Conservation (phyloP, 164 flowering plant species). For the Annona squamosa region DNA sequence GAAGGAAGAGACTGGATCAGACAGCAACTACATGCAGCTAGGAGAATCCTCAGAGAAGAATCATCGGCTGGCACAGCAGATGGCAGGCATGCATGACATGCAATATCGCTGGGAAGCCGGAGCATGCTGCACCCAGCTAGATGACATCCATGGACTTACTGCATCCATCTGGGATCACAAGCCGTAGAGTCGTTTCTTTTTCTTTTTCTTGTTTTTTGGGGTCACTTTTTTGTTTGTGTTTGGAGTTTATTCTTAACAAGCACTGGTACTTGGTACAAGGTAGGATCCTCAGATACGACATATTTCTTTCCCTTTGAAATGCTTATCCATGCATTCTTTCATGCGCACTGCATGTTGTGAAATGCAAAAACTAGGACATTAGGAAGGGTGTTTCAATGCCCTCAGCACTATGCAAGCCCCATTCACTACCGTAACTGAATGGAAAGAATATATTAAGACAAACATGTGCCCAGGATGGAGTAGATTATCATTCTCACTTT, state of each 20-base stretch:
- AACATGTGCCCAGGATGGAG: neutral
- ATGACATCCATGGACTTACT: constrained; percentile 39
- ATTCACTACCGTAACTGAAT: neutral
- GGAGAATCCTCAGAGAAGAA: constrained; percentile 27
- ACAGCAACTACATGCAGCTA: constrained; percentile 9
- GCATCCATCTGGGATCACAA: constrained; percentile 24
- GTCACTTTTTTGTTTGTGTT: neutral
- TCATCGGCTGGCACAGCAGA: constrained; percentile 14
- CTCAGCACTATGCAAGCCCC: too few relatives aligned
- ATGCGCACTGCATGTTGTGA: too few relatives aligned
- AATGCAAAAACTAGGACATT: too few relatives aligned
- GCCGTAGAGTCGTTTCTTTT: neutral
- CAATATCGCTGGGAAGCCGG: constrained; percentile 28
- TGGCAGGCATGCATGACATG: constrained; percentile 39
- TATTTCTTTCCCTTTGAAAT: too few relatives aligned
- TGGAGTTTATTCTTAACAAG: too few relatives aligned
- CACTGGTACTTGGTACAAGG: too few relatives aligned
- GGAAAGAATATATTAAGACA: neutral
- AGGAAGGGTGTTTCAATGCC: too few relatives aligned
- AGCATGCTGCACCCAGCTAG: constrained; percentile 22
- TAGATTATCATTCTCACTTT: neutral
- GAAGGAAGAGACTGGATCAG: constrained; percentile 38
- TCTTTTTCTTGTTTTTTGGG: neutral
- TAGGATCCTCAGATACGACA: too few relatives aligned
- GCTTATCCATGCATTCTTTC: too few relatives aligned